Evolutionary conservation across 139 green algal species (phyloP).

Genomic region (Micractinium sp.): DNA sequence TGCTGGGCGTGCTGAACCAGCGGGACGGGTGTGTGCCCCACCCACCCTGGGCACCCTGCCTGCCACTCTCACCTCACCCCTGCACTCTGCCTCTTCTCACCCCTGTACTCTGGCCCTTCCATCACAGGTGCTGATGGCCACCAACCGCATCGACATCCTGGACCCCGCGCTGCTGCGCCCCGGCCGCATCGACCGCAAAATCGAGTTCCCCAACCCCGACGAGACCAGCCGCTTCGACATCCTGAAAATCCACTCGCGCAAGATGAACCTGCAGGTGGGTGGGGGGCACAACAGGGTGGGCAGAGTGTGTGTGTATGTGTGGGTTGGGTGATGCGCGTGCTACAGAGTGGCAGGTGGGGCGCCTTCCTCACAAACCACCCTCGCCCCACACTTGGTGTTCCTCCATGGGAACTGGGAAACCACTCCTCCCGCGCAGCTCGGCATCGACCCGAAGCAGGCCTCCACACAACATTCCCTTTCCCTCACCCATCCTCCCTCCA

Average conservation of each 20-base stretch:
- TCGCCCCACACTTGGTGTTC: background rate
- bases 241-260: slow-evolving; percentile 92
- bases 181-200: slow-evolving; percentile 99
- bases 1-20: no score
- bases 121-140: slow-evolving; percentile 96
- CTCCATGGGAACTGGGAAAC: no score
- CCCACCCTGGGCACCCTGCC: no score
- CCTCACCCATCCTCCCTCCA: background rate
- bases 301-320: no score
- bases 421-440: slow-evolving; percentile 44
- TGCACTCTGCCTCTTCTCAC: no score
- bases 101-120: background rate
- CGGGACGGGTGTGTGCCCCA: no score
- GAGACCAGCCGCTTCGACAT: slow-evolving; percentile 94
- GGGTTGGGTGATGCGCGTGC: no score
- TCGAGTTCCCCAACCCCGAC: slow-evolving; percentile 98
- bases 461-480: no score
- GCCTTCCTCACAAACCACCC: background rate
- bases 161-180: slow-evolving; percentile 97
- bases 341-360: no score
- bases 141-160: slow-evolving; percentile 99
- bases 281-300: no score
- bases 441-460: slow-evolving; percentile 89
- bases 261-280: slow-evolving; percentile 89
- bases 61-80: background rate